Conservation (phyloP, 441 rosid species). For the Jatropha multifida region DNA sequence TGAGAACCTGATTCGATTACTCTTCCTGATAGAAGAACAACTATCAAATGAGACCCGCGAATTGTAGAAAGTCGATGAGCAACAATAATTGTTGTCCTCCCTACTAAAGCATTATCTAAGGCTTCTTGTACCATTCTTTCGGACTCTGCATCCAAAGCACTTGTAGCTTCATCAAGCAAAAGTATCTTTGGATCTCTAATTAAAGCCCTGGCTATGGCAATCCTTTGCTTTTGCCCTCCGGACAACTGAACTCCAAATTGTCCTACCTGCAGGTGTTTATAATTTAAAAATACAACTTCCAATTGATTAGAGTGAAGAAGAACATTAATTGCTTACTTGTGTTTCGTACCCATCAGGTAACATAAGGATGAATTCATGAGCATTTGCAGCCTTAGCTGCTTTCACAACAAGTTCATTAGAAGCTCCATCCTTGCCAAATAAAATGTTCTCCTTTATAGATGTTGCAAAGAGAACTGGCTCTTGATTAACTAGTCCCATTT, state of each 20-base stretch:
- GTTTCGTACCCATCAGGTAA: constrained; percentile 64
- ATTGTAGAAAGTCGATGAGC: constrained; percentile 65
- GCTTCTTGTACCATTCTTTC: constrained; percentile 59
- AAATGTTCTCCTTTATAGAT: constrained; percentile 54
- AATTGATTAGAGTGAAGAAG: neutral
- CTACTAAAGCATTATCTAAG: constrained; percentile 46
- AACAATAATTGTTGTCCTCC: constrained; percentile 56
- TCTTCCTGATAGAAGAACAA: constrained; percentile 49
- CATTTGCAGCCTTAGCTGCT: constrained; percentile 58
- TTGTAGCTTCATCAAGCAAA: constrained; percentile 67
- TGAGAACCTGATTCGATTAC: constrained; percentile 64
- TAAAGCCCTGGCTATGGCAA: constrained; percentile 65
- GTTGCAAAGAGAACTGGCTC: constrained; percentile 67
- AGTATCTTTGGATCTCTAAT: constrained; percentile 60
- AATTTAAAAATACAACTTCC: constrained; percentile 1
- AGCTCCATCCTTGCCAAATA: constrained; percentile 60
- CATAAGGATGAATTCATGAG: constrained; percentile 59
- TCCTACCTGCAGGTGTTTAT: constrained; percentile 40
- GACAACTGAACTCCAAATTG: constrained; percentile 64
- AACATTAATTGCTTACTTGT: constrained; percentile 33
- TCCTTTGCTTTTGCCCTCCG: constrained; percentile 69
- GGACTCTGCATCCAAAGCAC: constrained; percentile 62
- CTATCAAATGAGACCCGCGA: constrained; percentile 39
- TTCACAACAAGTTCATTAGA: constrained; percentile 41
- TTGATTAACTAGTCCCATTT: constrained; percentile 64